Base-by-base conservation (phyloP, 768 basidiomycete genomes). In the Naganishia onofrii region DNA sequence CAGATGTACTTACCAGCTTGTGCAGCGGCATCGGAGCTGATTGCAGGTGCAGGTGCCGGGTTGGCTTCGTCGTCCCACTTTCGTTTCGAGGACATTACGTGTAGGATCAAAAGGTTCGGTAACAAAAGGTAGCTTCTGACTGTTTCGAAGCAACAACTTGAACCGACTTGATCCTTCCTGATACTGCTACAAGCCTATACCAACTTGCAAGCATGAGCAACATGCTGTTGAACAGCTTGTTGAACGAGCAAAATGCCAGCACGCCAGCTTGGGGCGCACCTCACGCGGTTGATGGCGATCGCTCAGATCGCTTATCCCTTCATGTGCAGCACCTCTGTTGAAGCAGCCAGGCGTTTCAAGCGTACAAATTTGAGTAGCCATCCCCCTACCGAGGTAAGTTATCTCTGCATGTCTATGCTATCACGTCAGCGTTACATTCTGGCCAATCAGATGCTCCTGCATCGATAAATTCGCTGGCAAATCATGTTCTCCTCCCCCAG, bases 51-150 rank as follows among this genome's bases (percentile, higher is more conserved):
- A 0, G 69, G 71, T 36, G 73, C 76, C 48, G 28, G 29, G 57
- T 63, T 63, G 21, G 60, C 60, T 42, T 63, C 60, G 26, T 83
- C 85, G 68, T 93, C 92, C 91, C 90, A 91, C 82, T 90, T 90
- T 81, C 90, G 86, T 83, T 90, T 90, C 31, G 60, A 26, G 17
- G 60, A 63, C 60, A 63, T 63, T 7, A 8, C 34, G 28, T 31
- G 29, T 55, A 28, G 26, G n/a, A 5, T 54, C 13, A n/a, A 13
- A 15, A 9, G 34, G 12, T 36, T 46, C 21, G 44, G 7, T 46
- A 15, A 17, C 5, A 8, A 3, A 15, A 46, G 34, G 34, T 8
- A 42, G 42, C 48, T 4, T 21, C 23, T n/a, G 21, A 13, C 48
- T n/a, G n/a, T 51, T 51, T 3, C 23, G 15, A 51, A 7, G 3